Evolutionary conservation across 2,329 filamentous ascomycete genomes (phyloP), one percentile per base, ranked within the genome.

Genomic region (Paracamarosporium sp.): DNA sequence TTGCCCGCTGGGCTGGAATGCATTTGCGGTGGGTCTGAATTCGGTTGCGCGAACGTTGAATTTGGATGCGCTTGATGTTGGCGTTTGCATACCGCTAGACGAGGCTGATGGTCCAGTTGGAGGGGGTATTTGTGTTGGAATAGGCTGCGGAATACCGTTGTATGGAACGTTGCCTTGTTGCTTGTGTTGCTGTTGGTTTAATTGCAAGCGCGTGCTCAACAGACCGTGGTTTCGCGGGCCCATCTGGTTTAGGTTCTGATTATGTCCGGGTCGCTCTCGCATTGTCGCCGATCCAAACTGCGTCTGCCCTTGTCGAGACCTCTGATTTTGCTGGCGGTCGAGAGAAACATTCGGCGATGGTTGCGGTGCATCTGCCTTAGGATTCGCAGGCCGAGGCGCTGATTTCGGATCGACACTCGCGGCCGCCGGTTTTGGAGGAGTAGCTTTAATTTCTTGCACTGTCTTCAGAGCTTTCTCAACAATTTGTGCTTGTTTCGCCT

Each of bases 401-500:
- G 73, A 57, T 55, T 76, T 76, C 15, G 65, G 56, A 30, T 76
- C 74, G 17, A 70, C 66, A 46, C 59, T 57, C 13, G 69, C 70
- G 79, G 87, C 74, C 69, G 80, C 67, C 67, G 76, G 70, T 40
- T 80, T 72, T 44, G 71, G 67, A 24, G 74, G 69, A 8, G 75
- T 70, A 17, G 67, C 65, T 60, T 79, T 79, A 44, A 71, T 63
- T 61, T 85, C 80, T 55, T 92, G 88, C 2, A 88, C 88, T 64
- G 94, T 90, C 70, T 88, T 86, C 59, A 91, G 87, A 1, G 92
- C 92, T 76, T 93, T 96, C 67, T 93, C 90, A 70, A 97, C 90
- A 62, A 99, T 98, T 72, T 93, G 88, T 70, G 93, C 88, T 78
- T 98, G 95, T 80, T 97, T 99, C 44, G 82, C 85, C n/a, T 93